A percentile compares a stretch with the other conserved stretches of the same genome.
phyloP scores from a whole-genome alignment of 768 basidiomycete genomes.

The Podaxis sp. region DNA sequence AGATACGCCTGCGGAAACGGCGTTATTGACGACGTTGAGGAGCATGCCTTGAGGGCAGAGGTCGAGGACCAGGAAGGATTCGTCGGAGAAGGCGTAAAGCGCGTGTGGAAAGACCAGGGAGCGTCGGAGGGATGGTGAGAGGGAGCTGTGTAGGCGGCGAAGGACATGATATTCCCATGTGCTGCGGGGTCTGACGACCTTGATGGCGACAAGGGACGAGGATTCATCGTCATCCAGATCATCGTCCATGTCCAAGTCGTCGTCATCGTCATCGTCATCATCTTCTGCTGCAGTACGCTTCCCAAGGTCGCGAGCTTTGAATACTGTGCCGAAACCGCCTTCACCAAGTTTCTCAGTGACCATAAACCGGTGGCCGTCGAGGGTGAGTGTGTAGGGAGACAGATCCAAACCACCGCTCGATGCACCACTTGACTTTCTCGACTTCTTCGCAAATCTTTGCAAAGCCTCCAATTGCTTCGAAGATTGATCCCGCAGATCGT shows the following conservation, averaged over 20 bases:
- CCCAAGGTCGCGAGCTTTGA: constrained; percentile 68
- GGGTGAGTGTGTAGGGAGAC: constrained; percentile 49
- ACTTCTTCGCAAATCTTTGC: constrained; percentile 67
- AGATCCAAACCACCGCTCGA: constrained; percentile 35
- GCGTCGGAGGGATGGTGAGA: constrained; percentile 56
- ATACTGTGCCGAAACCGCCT: constrained; percentile 96
- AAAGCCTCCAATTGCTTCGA: constrained; percentile 64
- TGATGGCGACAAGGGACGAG: constrained; percentile 73
- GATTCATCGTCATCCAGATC: constrained; percentile 58
- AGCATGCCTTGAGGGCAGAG: constrained; percentile 90
- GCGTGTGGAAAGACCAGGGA: constrained; percentile 79
- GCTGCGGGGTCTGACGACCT: constrained; percentile 86
- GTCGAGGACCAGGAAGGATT: constrained; percentile 87
- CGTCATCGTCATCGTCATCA: constrained; percentile 49
- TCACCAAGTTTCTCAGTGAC: constrained; percentile 91
- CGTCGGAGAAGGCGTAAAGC: constrained; percentile 83
- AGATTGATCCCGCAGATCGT: constrained; percentile 55
- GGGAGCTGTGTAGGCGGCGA: constrained; percentile 66
- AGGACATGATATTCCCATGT: constrained; percentile 93
- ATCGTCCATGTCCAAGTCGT: constrained; percentile 51
- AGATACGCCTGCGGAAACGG: constrained; percentile 69
- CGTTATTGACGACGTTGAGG: constrained; percentile 88
- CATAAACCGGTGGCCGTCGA: constrained; percentile 66
- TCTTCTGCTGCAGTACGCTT: constrained; percentile 42
- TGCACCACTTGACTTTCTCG: constrained; percentile 39